Conservation (phyloP, 192 early-diverging fungal species). For the Entomortierella lignicola region DNA sequence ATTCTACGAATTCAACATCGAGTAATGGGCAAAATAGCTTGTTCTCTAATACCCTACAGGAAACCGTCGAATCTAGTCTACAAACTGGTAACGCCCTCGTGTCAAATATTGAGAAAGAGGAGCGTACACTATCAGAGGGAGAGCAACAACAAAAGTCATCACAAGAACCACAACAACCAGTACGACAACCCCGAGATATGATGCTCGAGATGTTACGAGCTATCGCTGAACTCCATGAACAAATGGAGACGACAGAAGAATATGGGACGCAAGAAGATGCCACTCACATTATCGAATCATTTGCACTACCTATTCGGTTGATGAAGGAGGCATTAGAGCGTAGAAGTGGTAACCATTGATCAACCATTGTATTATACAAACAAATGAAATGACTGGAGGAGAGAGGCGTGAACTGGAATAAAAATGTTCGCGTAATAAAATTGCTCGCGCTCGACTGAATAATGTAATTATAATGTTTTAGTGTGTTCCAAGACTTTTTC, state of each 20-base stretch:
- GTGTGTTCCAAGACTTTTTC: neutral
- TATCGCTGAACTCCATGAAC: conserved; percentile 42
- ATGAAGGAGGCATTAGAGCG: conserved; percentile 51
- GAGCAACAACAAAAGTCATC: conserved; percentile 4
- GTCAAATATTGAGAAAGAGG: neutral
- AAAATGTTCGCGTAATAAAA: no score
- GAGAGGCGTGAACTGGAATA: neutral
- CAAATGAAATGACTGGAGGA: neutral
- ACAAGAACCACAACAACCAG: neutral
- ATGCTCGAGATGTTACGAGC: conserved; percentile 41
- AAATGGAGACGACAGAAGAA: conserved; percentile 42
- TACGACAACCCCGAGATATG: conserved; percentile 26
- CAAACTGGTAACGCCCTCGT: neutral
- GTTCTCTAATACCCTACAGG: neutral
- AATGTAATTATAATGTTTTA: neutral
- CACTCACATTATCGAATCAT: conserved; percentile 43
- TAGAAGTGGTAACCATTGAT: conserved; percentile 11
- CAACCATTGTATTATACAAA: neutral
- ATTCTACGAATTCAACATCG: neutral
- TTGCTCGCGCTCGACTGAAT: no score
- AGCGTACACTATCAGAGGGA: neutral
- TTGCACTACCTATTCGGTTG: conserved; percentile 34
- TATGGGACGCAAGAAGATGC: conserved; percentile 45
- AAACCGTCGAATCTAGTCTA: neutral
- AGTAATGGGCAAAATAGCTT: neutral